Evolutionary conservation across 1,139 yeast genomes (phyloP).

Genomic region (Kodamaea arcana): DNA sequence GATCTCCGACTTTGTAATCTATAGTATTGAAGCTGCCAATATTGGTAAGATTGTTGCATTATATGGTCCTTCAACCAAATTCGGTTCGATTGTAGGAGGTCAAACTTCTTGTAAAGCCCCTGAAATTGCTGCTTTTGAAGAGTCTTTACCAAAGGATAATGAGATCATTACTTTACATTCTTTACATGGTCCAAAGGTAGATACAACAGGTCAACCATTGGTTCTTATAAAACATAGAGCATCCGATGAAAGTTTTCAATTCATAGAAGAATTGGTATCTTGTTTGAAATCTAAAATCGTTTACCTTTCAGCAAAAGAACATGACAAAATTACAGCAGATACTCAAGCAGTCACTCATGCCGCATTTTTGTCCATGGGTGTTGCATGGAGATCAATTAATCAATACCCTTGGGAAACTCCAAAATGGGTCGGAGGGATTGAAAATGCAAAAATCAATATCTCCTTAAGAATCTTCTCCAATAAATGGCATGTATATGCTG

Average conservation of each 20-base stretch:
- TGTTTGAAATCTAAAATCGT: constrained; percentile 79
- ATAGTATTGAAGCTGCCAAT: constrained; percentile 87
- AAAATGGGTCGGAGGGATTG: constrained; percentile 89
- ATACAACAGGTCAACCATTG: constrained; percentile 87
- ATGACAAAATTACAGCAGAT: constrained; percentile 93
- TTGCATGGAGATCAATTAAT: constrained; percentile 82
- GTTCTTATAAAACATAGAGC: constrained; percentile 80
- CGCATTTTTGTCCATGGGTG: constrained; percentile 94
- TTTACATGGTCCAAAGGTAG: constrained; percentile 89
- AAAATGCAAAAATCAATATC: constrained; percentile 91
- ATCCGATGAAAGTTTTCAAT: constrained; percentile 46
- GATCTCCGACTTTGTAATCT: constrained; percentile 73
- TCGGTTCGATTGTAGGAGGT: constrained; percentile 93
- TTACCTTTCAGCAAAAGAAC: constrained; percentile 76
- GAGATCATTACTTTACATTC: constrained; percentile 88
- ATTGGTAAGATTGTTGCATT: constrained; percentile 63
- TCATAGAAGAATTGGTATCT: constrained; percentile 61
- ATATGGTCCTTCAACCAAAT: constrained; percentile 85
- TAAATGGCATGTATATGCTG: constrained; percentile 98
- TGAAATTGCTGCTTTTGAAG: constrained; percentile 83
- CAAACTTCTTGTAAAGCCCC: constrained; percentile 95
- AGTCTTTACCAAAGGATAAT: constrained; percentile 66
- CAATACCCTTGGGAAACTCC: constrained; percentile 93
- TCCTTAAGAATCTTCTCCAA: constrained; percentile 86
- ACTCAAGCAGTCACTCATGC: constrained; percentile 99